phyloP scores from a whole-genome alignment of 805 yeast genomes.

The Candida takata region DNA sequence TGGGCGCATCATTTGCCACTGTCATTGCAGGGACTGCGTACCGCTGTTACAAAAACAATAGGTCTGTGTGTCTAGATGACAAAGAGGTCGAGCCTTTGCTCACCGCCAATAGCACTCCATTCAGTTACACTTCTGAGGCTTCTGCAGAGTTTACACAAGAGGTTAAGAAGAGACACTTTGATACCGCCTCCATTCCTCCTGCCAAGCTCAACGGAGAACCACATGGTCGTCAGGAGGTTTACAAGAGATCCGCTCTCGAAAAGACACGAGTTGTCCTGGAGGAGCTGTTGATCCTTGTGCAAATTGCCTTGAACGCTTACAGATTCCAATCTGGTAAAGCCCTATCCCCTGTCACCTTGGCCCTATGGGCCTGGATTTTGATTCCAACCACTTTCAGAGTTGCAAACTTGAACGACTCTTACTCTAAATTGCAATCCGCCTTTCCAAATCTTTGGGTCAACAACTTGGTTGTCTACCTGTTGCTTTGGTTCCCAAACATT shows the following conservation, averaged over 20 bases:
- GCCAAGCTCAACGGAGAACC: constrained; percentile 54
- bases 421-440: constrained; percentile 18
- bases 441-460: constrained; percentile 61
- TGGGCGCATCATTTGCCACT: constrained; percentile 18
- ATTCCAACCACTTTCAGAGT: constrained; percentile 26
- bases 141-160: constrained; percentile 30
- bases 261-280: constrained; percentile 47
- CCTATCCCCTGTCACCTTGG: constrained; percentile 8
- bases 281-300: constrained; percentile 35
- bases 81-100: constrained; percentile 17
- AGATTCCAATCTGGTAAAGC: constrained; percentile 16
- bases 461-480: constrained; percentile 45
- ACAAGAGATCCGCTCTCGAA: constrained; percentile 45
- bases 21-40: constrained; percentile 6
- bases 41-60: constrained; percentile 5
- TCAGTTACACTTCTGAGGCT: neutral
- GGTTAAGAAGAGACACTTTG: constrained; percentile 44
- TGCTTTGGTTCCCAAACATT: constrained; percentile 38
- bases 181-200: constrained; percentile 47
- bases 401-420: constrained; percentile 27
- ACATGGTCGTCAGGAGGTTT: constrained; percentile 43
- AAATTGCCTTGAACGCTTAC: constrained; percentile 31
- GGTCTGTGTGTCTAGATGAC: neutral
- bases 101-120: neutral
- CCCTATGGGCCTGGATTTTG: constrained; percentile 28